phyloP scores from a whole-genome alignment of 257 asterid species.

The Solanum chmielewskii region DNA sequence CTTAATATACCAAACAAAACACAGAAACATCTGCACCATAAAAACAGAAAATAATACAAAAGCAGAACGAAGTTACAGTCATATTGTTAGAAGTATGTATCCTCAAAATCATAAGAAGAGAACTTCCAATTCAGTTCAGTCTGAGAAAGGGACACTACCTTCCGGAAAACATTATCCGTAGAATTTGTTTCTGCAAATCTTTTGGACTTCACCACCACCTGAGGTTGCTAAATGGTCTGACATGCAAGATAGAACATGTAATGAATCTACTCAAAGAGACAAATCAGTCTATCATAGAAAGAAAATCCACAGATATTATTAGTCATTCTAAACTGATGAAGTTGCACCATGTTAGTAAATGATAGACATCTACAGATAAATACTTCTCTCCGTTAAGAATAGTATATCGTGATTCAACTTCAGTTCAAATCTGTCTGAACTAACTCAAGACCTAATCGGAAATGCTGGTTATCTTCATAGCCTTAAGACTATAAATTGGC shows the following conservation, averaged over 20 bases:
- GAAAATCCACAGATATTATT: neutral
- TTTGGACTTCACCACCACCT: neutral
- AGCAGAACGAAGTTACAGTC: neutral
- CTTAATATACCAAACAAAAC: neutral
- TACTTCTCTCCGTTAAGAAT: neutral
- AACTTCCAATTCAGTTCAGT: neutral
- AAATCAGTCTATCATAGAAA: neutral
- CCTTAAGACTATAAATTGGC: neutral
- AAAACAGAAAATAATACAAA: neutral
- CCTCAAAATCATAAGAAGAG: neutral
- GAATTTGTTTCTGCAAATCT: neutral
- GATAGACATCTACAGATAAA: neutral
- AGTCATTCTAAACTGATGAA: neutral
- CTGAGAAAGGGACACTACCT: neutral
- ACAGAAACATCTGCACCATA: neutral
- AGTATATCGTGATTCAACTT: neutral
- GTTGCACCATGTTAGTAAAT: neutral
- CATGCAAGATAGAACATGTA: neutral
- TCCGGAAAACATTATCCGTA: neutral
- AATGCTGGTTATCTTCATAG: neutral
- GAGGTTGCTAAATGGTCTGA: neutral
- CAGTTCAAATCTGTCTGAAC: neutral
- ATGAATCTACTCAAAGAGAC: neutral
- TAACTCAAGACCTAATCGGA: neutral
- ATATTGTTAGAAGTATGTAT: neutral